Conservation (phyloP, 768 basidiomycete species). For the Nidularia sp. region DNA sequence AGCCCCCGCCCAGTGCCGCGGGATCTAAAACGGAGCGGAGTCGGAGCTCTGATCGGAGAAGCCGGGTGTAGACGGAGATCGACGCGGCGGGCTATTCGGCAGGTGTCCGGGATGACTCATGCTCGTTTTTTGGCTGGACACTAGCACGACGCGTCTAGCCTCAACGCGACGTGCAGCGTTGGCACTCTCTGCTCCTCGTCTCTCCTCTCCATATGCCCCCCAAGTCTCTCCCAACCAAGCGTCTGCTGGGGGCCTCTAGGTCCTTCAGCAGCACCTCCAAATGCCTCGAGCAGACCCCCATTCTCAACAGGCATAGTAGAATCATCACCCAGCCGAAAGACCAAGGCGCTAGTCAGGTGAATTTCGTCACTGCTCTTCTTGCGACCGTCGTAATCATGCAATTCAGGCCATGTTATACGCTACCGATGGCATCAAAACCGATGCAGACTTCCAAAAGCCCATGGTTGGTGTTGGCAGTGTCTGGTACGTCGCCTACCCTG, state of each 20-base stretch:
- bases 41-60: no score
- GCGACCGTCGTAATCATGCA: slow-evolving; percentile 1
- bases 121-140: neutral
- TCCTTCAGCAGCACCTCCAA: slow-evolving; percentile 31
- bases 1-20: no score
- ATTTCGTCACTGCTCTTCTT: neutral
- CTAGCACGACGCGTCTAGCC: neutral
- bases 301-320: slow-evolving; percentile 73
- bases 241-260: slow-evolving; percentile 24
- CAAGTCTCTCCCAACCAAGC: slow-evolving; percentile 15
- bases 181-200: neutral
- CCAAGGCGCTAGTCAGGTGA: slow-evolving; percentile 91
- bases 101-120: neutral
- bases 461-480: slow-evolving; percentile 98
- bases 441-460: slow-evolving; percentile 88
- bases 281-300: slow-evolving; percentile 30
- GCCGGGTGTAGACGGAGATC: no score
- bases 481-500: slow-evolving; percentile 56
- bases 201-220: slow-evolving; percentile 9
- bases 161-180: no score
- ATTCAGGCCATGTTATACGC: slow-evolving; percentile 95
- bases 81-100: no score
- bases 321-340: slow-evolving; percentile 87
- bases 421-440: slow-evolving; percentile 82
- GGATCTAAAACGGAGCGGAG: no score